A percentile compares a stretch with the other conserved stretches of the same genome.
Conservation (phyloP, 768 basidiomycete species). For the Gymnopilus dilepis region DNA sequence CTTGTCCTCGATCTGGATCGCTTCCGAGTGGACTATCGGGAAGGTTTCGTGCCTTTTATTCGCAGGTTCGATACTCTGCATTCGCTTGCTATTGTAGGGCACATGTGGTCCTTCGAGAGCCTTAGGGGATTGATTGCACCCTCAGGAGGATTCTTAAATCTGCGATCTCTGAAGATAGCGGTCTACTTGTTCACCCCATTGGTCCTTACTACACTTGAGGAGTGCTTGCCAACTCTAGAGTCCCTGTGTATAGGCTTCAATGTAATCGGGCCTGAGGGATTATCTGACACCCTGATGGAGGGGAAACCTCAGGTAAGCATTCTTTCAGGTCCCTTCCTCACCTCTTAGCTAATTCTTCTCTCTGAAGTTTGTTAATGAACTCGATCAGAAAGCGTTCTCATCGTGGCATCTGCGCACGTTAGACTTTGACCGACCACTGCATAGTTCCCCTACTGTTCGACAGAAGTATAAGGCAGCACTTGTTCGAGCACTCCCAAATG, state of each 20-base stretch:
- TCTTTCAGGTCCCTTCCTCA: neutral
- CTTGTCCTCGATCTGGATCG: conserved; percentile 11
- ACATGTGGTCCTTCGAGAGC: neutral
- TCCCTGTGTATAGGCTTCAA: conserved; percentile 13
- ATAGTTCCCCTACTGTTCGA: neutral
- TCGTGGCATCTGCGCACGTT: conserved; percentile 15
- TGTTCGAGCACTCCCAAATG: conserved; percentile 16
- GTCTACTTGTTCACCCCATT: conserved; percentile 6
- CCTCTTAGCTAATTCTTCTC: neutral
- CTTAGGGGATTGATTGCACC: conserved; percentile 7
- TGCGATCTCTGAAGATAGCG: conserved; percentile 12
- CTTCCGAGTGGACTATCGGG: conserved; percentile 8
- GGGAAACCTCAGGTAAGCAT: conserved; percentile 5
- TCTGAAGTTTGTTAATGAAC: conserved; percentile 11
- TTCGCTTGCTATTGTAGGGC: conserved; percentile 10
- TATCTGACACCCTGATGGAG: neutral
- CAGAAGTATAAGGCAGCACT: conserved; percentile 12
- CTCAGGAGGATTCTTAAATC: neutral
- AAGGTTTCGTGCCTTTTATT: conserved; percentile 13
- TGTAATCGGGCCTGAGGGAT: conserved; percentile 3
- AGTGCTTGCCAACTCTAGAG: conserved; percentile 13
- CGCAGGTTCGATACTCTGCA: conserved; percentile 15
- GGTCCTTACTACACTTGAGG: conserved; percentile 2
- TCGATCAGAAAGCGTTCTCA: conserved; percentile 5
- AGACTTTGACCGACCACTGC: conserved; percentile 6